These are phyloP conservation scores for Eutrema heterophyllum DNA, from an alignment of 345 rosid genomes.

Conservation along the genomic window DNA sequence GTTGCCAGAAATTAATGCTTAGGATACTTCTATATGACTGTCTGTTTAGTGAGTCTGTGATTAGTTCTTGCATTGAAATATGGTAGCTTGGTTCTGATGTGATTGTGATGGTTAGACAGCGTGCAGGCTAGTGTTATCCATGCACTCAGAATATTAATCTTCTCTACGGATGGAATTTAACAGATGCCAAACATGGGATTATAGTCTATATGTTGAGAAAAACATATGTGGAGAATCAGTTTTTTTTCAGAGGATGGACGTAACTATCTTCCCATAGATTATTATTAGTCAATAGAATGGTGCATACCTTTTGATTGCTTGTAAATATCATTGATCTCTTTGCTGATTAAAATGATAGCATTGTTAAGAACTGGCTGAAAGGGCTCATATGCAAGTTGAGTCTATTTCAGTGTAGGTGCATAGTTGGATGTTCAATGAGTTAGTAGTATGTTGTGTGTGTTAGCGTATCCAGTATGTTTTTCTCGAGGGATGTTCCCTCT, in stretches of 20 bases:
- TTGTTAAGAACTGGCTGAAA: slow-evolving; percentile 6
- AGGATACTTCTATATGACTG: background rate
- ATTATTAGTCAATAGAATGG: background rate
- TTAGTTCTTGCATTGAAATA: background rate
- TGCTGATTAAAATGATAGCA: slow-evolving; percentile 1
- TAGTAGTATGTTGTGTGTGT: background rate
- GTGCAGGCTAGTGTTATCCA: slow-evolving; percentile 6
- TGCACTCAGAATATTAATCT: background rate
- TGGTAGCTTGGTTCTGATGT: slow-evolving; percentile 21
- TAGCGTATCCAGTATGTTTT: background rate
- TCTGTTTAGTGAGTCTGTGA: slow-evolving; percentile 3
- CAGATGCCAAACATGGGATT: slow-evolving; percentile 1
- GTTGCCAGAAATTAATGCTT: background rate
- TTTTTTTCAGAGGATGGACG: background rate
- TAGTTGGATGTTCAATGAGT: slow-evolving; percentile 3
- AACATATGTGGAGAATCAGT: background rate
- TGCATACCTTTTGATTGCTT: slow-evolving; percentile 10
- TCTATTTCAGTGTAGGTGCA: background rate
- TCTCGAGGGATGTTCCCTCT: background rate
- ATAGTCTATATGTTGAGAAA: slow-evolving; percentile 9
- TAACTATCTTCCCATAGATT: slow-evolving; percentile 13
- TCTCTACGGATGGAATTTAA: background rate
- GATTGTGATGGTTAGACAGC: slow-evolving; percentile 3
- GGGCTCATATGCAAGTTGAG: background rate
- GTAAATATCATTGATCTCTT: background rate